Percentiles rank a stretch among this genome's conserved stretches.
phyloP scores from a whole-genome alignment of 768 basidiomycete species.

The Rhodotorula toruloides region DNA sequence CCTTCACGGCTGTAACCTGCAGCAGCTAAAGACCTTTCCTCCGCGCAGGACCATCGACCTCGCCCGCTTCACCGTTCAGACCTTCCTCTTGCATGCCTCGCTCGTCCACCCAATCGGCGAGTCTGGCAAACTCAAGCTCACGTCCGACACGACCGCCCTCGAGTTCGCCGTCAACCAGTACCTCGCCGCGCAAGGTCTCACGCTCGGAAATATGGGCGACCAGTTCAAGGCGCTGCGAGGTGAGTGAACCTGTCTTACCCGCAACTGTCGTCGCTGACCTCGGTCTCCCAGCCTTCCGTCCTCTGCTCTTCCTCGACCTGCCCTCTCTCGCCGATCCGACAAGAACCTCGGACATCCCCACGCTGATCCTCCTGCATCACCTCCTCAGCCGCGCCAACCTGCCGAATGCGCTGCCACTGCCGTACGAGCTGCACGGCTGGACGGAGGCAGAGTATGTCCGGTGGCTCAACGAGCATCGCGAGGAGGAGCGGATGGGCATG shows the following conservation, averaged over 20 bases:
- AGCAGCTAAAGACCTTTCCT: conserved; percentile 3
- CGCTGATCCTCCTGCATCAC: conserved; percentile 73
- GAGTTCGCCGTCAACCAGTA: conserved; percentile 87
- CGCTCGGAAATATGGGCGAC: conserved; percentile 70
- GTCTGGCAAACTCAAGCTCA: conserved; percentile 85
- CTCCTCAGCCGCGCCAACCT: conserved; percentile 80
- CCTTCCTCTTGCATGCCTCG: conserved; percentile 88
- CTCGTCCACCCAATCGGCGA: conserved; percentile 87
- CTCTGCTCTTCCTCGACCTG: conserved; percentile 82
- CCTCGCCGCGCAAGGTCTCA: conserved; percentile 49
- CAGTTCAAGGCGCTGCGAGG: conserved; percentile 78
- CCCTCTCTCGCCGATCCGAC: conserved; percentile 59
- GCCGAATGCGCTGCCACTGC: conserved; percentile 52
- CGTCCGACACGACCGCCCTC: conserved; percentile 91
- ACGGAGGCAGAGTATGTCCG: conserved; percentile 91
- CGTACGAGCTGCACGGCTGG: conserved; percentile 87
- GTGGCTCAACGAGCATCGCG: conserved; percentile 87
- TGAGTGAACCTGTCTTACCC: background rate
- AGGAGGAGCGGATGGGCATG: conserved; percentile 71
- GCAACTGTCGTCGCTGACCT: background rate
- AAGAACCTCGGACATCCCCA: conserved; percentile 68
- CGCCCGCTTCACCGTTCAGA: conserved; percentile 71
- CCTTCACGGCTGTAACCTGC: conserved; percentile 5
- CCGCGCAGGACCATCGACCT: conserved; percentile 58
- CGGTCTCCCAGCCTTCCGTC: conserved; percentile 52